Percentiles rank a stretch among this genome's conserved stretches.
These are phyloP conservation scores for Diutina neorugosa DNA, from an alignment of 1,139 yeast genomes.

Conservation along the genomic window DNA sequence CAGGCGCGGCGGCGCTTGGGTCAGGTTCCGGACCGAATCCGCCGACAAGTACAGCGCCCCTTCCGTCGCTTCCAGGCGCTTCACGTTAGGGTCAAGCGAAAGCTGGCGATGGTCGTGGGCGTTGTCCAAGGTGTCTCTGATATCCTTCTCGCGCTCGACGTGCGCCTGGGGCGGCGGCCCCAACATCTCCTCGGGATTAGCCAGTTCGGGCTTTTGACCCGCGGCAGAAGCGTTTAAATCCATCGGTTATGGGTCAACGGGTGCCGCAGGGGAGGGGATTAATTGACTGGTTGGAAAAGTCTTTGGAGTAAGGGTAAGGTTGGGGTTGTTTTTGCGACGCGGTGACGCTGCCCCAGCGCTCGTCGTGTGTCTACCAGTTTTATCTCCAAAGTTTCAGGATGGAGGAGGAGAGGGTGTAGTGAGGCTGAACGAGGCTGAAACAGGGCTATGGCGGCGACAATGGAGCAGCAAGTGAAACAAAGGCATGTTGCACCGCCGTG, in stretches of 20 bases:
- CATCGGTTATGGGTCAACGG: background rate
- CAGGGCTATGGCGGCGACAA: no score
- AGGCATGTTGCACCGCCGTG: no score
- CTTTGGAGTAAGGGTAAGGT: no score
- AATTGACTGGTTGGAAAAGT: background rate
- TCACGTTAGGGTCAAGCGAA: slow-evolving; percentile 3
- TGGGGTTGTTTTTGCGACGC: background rate
- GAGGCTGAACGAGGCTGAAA: background rate
- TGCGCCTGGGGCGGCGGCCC: slow-evolving; percentile 9
- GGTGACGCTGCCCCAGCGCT: background rate
- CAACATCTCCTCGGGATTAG: slow-evolving; percentile 9
- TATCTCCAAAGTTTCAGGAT: no score
- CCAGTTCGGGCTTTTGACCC: background rate
- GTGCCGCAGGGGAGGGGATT: no score
- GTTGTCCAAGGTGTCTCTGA: background rate
- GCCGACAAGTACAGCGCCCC: background rate
- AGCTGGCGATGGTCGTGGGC: background rate
- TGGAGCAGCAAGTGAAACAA: no score
- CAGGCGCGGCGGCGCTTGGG: background rate
- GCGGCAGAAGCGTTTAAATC: background rate
- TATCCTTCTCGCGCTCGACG: slow-evolving; percentile 5
- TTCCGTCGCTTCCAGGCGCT: slow-evolving; percentile 1
- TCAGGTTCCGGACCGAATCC: background rate
- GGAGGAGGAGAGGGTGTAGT: no score
- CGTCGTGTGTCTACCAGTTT: background rate